phyloP scores from a whole-genome alignment of 2,329 filamentous ascomycete species.

The Rhexocercosporidium sp. region DNA sequence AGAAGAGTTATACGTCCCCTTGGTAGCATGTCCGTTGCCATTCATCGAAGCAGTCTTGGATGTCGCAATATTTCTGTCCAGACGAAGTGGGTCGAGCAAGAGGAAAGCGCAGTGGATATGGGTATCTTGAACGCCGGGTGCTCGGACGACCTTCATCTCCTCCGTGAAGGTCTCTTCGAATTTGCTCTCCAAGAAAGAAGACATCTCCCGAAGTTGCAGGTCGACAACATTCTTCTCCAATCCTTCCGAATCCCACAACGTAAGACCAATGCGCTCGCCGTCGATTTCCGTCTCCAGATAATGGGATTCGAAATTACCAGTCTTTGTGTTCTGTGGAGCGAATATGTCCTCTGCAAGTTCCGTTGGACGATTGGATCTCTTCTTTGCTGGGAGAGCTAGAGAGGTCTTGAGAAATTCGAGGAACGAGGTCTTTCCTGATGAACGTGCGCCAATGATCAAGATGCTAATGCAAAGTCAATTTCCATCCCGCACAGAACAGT shows the following conservation, averaged over 20 bases:
- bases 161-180: slow-evolving; percentile 98
- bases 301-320: slow-evolving; percentile 79
- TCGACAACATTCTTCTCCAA: slow-evolving; percentile 95
- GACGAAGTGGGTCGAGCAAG: slow-evolving; percentile 82
- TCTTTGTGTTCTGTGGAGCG: slow-evolving; percentile 42
- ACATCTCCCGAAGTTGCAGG: slow-evolving; percentile 89
- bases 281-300: slow-evolving; percentile 96
- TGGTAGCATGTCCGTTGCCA: slow-evolving; percentile 49
- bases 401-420: slow-evolving; percentile 92
- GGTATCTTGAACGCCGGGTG: slow-evolving; percentile 90
- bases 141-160: slow-evolving; percentile 96
- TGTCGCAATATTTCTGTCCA: slow-evolving; percentile 81
- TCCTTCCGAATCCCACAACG: slow-evolving; percentile 95
- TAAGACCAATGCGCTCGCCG: slow-evolving; percentile 87
- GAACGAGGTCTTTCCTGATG: slow-evolving; percentile 94
- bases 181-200: slow-evolving; percentile 92
- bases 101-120: slow-evolving; percentile 97
- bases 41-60: slow-evolving; percentile 61
- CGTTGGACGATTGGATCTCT: slow-evolving; percentile 55
- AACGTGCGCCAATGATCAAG: slow-evolving; percentile 85
- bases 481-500: background rate
- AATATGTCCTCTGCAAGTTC: slow-evolving; percentile 59
- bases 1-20: slow-evolving; percentile 52
- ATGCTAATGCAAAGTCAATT: slow-evolving; percentile 63
- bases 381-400: slow-evolving; percentile 81